phyloP scores from a whole-genome alignment of 768 basidiomycete species.

The Termitomyces sp. region DNA sequence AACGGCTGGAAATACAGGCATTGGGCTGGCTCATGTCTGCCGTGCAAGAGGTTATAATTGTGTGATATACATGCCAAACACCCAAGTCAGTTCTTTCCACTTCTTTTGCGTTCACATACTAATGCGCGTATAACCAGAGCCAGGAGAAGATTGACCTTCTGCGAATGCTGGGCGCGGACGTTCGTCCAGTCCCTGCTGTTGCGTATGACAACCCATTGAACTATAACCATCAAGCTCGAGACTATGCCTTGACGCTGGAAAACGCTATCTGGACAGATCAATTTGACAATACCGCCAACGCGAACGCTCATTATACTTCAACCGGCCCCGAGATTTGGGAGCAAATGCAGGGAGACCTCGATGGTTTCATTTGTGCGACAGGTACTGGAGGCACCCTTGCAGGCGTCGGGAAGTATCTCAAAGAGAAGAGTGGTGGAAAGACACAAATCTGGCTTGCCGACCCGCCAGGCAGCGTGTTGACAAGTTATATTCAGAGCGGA shows the following conservation, averaged over 20 bases:
- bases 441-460: conserved; percentile 94
- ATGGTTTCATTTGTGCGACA: conserved; percentile 92
- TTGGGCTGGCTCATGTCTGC: conserved; percentile 94
- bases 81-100: conserved; percentile 47
- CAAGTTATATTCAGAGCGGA: conserved; percentile 77
- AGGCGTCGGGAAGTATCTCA: conserved; percentile 78
- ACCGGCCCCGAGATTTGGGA: conserved; percentile 98
- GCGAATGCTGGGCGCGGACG: conserved; percentile 96
- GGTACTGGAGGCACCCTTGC: conserved; percentile 97
- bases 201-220: conserved; percentile 92
- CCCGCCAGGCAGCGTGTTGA: conserved; percentile 91
- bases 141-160: conserved; percentile 99
- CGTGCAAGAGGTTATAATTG: conserved; percentile 91
- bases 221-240: conserved; percentile 97
- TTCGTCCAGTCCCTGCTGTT: conserved; percentile 93
- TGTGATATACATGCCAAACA: conserved; percentile 99
- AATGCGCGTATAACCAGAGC: conserved; percentile 43
- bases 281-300: conserved; percentile 95
- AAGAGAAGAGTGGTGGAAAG: conserved; percentile 73
- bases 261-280: conserved; percentile 98
- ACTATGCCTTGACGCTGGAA: conserved; percentile 64
- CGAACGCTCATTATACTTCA: conserved; percentile 77
- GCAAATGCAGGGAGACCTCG: conserved; percentile 72
- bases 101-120: not conserved
- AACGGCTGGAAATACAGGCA: conserved; percentile 97